Conservation (phyloP, 169 alveolate genomes). For the Plasmodium sp. region DNA sequence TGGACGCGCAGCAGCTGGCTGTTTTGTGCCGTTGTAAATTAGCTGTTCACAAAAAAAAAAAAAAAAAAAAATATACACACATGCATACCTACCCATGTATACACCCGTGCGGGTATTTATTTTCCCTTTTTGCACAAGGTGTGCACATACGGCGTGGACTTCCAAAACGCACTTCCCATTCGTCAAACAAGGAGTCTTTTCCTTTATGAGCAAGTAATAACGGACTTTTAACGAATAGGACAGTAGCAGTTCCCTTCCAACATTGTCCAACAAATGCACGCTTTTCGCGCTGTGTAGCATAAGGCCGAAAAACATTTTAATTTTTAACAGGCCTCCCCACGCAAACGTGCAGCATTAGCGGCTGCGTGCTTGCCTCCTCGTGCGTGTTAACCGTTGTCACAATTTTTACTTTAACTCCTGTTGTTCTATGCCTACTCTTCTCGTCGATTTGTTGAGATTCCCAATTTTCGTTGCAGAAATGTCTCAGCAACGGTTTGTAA, state of each 20-base stretch:
- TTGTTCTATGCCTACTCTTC: background rate
- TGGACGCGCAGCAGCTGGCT: background rate
- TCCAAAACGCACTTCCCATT: background rate
- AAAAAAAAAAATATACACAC: background rate
- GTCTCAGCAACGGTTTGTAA: background rate
- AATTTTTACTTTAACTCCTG: background rate
- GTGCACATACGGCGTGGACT: constrained; percentile 15
- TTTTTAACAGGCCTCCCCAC: background rate
- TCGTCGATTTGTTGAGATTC: background rate
- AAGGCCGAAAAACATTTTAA: background rate
- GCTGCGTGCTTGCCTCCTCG: background rate
- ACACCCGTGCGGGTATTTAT: background rate
- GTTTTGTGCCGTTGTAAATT: background rate
- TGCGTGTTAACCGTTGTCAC: background rate
- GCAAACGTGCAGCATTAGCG: background rate
- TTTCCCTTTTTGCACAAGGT: constrained; percentile 16
- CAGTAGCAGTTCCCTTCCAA: background rate
- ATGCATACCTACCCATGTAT: background rate
- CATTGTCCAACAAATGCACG: background rate
- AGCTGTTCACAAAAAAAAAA: background rate
- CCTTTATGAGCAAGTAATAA: background rate
- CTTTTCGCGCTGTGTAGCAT: background rate
- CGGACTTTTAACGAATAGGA: background rate
- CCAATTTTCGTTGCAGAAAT: background rate
- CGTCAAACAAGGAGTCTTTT: background rate